These are phyloP conservation scores for Batkoa obscura DNA, from an alignment of 371 early-diverging fungal species.

Conservation along the genomic window DNA sequence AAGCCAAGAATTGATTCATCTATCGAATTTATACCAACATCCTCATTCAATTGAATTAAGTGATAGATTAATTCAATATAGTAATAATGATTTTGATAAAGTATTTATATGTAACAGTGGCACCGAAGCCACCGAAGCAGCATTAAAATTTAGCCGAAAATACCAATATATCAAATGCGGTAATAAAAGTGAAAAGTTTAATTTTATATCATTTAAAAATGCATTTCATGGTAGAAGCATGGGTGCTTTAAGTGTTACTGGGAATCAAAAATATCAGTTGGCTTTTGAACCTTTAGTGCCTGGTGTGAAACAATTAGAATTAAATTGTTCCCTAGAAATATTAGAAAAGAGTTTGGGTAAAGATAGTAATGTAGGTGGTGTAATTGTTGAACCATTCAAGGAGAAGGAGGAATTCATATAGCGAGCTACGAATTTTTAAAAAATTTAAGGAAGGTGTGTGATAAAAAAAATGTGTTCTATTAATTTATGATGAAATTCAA, in stretches of 20 bases:
- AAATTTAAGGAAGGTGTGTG: constrained; percentile 52
- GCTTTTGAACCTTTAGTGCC: constrained; percentile 82
- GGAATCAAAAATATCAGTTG: constrained; percentile 72
- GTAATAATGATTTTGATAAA: constrained; percentile 24
- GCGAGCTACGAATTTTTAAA: constrained; percentile 50
- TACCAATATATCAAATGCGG: constrained; percentile 24
- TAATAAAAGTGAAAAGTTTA: constrained; percentile 18
- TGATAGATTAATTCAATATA: constrained; percentile 27
- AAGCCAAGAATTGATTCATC: constrained; percentile 49
- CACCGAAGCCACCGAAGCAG: constrained; percentile 83
- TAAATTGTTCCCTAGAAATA: constrained; percentile 12
- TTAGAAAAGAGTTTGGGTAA: constrained; percentile 15
- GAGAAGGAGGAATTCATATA: constrained; percentile 78
- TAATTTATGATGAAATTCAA: constrained; percentile 94
- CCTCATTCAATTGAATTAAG: constrained; percentile 55
- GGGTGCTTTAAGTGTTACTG: constrained; percentile 83
- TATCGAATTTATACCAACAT: constrained; percentile 69
- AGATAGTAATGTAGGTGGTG: constrained; percentile 41
- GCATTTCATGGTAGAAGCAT: constrained; percentile 91
- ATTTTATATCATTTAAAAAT: constrained; percentile 60
- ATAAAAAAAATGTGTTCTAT: constrained; percentile 55
- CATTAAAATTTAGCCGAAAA: constrained; percentile 86
- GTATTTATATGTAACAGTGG: constrained; percentile 82
- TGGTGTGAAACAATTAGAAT: constrained; percentile 40
- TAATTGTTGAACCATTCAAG: constrained; percentile 94